A percentile compares a stretch with the other conserved stretches of the same genome.
Evolutionary conservation across 192 early-diverging fungal genomes (phyloP).

Genomic region (Podila horticola): DNA sequence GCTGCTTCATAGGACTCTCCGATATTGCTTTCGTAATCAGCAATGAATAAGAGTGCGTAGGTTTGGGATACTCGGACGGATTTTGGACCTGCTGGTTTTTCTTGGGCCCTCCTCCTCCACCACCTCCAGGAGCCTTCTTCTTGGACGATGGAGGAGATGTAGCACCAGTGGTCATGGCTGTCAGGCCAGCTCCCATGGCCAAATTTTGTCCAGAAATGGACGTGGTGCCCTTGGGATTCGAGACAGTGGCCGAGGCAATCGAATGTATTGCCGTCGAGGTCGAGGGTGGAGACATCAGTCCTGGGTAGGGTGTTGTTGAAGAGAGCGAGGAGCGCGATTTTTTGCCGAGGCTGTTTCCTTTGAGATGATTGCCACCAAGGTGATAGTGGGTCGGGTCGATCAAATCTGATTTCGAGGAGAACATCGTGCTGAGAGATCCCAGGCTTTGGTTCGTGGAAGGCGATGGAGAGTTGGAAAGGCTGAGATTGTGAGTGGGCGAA

Average conservation of each 20-base stretch:
- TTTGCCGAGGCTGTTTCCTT: slow-evolving; percentile 11
- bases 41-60: slow-evolving; percentile 84
- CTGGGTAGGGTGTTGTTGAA: not conserved
- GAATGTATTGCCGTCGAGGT: not conserved
- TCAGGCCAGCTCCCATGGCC: not conserved
- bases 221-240: not conserved
- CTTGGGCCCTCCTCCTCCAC: not conserved
- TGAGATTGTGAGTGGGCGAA: not conserved
- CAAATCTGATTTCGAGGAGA: not conserved
- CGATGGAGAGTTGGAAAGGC: not conserved
- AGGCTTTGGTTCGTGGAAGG: not conserved
- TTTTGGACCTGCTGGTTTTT: slow-evolving; percentile 19
- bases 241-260: not conserved
- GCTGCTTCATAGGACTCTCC: slow-evolving; percentile 67
- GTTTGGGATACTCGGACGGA: slow-evolving; percentile 63
- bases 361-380: not conserved
- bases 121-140: not conserved
- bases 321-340: not conserved
- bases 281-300: not conserved
- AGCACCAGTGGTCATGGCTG: not conserved
- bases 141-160: not conserved
- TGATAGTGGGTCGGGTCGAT: not conserved
- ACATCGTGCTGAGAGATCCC: not conserved
- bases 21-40: slow-evolving; percentile 86
- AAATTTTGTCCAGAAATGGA: not conserved